phyloP scores from a whole-genome alignment of 352 stramenopile genomes.

The Peronospora destructor region DNA sequence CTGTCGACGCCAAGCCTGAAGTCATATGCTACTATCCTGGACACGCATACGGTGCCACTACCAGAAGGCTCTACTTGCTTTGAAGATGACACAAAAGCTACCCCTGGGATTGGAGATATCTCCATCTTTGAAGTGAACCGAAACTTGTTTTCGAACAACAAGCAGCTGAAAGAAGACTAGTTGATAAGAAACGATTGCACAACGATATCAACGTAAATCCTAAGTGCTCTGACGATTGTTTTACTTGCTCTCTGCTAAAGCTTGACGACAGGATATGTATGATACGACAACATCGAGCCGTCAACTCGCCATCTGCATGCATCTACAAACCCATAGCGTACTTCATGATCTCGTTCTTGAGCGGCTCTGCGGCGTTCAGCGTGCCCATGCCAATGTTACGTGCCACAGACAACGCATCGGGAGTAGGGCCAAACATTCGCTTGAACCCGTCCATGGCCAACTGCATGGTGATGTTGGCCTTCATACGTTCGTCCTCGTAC shows the following conservation, averaged over 20 bases:
- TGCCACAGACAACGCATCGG: constrained; percentile 61
- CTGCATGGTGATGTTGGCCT: constrained; percentile 76
- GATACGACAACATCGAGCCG: constrained; percentile 6
- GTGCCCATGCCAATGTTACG: constrained; percentile 83
- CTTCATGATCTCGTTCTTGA: constrained; percentile 88
- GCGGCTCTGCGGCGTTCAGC: constrained; percentile 77
- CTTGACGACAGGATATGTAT: constrained; percentile 7
- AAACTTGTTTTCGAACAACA: constrained; percentile 36
- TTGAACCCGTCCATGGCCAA: constrained; percentile 87
- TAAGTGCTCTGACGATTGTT: constrained; percentile 17
- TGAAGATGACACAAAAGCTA: constrained; percentile 43
- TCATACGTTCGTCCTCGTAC: constrained; percentile 86
- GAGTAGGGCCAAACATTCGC: constrained; percentile 72
- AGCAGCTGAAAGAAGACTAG: constrained; percentile 26
- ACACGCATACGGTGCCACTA: constrained; percentile 61
- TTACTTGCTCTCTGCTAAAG: constrained; percentile 11
- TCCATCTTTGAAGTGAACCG: constrained; percentile 66
- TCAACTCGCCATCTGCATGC: constrained; percentile 8
- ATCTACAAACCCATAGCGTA: constrained; percentile 82
- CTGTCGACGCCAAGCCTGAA: constrained; percentile 55
- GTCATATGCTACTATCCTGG: constrained; percentile 78
- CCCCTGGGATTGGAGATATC: constrained; percentile 71
- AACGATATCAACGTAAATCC: constrained; percentile 20
- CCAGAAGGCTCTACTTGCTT: constrained; percentile 35
- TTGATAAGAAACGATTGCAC: constrained; percentile 4